Conservation (phyloP, 139 green algal genomes). For the Chlamydomonas asymmetrica region DNA sequence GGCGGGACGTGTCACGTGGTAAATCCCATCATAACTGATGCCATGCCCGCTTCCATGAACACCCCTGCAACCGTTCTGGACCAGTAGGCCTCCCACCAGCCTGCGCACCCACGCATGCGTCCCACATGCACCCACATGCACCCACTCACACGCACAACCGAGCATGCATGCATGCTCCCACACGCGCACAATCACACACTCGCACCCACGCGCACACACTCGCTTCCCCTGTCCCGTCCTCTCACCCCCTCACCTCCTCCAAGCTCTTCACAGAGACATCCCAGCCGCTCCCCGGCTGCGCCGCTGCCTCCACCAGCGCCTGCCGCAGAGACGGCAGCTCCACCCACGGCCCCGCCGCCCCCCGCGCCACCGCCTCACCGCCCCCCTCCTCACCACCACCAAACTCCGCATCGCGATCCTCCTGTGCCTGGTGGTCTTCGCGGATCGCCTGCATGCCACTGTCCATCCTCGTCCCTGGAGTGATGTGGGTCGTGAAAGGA, state of each 20-base stretch:
- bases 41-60: too few species aligned
- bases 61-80: too few species aligned
- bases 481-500: too few species aligned
- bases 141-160: conserved; percentile 6
- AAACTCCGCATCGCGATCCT: too few species aligned
- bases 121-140: conserved; percentile 23
- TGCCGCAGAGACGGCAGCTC: conserved; percentile 7
- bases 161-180: neutral
- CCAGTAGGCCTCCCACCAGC: neutral
- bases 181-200: neutral
- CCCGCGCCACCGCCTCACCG: neutral
- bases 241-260: conserved; percentile 7
- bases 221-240: neutral
- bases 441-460: too few species aligned
- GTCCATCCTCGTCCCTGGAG: too few species aligned
- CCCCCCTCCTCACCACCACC: too few species aligned
- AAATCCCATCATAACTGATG: too few species aligned
- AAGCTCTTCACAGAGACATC: conserved; percentile 18
- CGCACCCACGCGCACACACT: neutral
- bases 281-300: conserved; percentile 23
- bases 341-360: conserved; percentile 4
- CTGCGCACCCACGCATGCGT: neutral
- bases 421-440: too few species aligned
- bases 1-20: too few species aligned
- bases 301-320: conserved; percentile 13